These are phyloP conservation scores for Aspergillus ochraceus DNA, from an alignment of 2,329 filamentous ascomycete species.

Conservation along the genomic window DNA sequence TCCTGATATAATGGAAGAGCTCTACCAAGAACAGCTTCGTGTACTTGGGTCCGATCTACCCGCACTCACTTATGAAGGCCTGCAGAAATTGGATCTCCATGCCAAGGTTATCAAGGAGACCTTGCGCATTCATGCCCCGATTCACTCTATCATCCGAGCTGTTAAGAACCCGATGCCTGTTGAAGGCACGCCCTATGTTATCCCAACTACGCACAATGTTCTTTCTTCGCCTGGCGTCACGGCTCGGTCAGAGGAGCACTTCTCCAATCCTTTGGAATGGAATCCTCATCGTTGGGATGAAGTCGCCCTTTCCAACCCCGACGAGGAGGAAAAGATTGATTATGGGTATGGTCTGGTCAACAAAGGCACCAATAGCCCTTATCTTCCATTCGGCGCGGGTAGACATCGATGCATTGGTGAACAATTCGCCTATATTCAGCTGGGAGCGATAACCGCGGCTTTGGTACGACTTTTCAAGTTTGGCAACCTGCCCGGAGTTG, in stretches of 20 bases:
- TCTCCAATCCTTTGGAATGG: slow-evolving; percentile 80
- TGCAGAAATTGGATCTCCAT: slow-evolving; percentile 78
- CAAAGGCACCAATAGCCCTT: slow-evolving; percentile 86
- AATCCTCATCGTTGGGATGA: slow-evolving; percentile 89
- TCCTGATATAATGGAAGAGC: slow-evolving; percentile 77
- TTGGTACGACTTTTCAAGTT: slow-evolving; percentile 80
- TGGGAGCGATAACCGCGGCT: slow-evolving; percentile 79
- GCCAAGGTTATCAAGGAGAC: slow-evolving; percentile 87
- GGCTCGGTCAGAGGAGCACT: slow-evolving; percentile 69
- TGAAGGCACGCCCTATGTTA: slow-evolving; percentile 76
- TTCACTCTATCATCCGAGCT: slow-evolving; percentile 91
- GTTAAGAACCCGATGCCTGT: slow-evolving; percentile 86
- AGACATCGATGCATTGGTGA: slow-evolving; percentile 94
- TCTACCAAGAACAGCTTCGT: slow-evolving; percentile 77
- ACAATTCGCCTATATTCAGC: slow-evolving; percentile 91
- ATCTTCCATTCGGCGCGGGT: slow-evolving; percentile 91
- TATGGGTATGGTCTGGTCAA: slow-evolving; percentile 92
- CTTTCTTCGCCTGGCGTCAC: slow-evolving; percentile 84
- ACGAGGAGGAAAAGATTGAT: slow-evolving; percentile 74
- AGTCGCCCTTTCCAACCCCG: slow-evolving; percentile 48
- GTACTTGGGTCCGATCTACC: slow-evolving; percentile 74
- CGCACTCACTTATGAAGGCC: slow-evolving; percentile 71
- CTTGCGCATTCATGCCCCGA: slow-evolving; percentile 84
- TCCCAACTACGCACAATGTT: slow-evolving; percentile 78
- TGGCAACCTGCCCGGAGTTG: slow-evolving; percentile 51